phyloP scores from a whole-genome alignment of 805 yeast genomes.

The Ogataea philodendri region DNA sequence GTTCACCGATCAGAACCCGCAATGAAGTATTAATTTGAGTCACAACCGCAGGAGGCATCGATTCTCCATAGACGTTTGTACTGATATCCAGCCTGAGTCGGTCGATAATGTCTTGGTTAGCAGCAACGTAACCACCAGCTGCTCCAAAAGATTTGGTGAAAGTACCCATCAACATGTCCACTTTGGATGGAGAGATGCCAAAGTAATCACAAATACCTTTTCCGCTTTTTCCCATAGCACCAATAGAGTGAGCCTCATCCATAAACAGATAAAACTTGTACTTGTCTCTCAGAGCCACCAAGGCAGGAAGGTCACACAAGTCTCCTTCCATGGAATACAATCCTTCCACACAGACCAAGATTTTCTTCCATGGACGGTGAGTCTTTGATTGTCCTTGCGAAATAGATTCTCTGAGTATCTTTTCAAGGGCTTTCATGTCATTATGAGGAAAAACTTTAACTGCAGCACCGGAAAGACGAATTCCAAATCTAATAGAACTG shows the following conservation, averaged over 20 bases:
- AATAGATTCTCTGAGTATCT: slow-evolving; percentile 75
- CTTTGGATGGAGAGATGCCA: slow-evolving; percentile 66
- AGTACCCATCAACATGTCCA: slow-evolving; percentile 96
- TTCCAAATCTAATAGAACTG: slow-evolving; percentile 93
- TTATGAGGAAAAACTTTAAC: slow-evolving; percentile 92
- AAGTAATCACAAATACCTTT: slow-evolving; percentile 95
- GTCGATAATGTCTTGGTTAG: slow-evolving; percentile 63
- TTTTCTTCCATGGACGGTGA: slow-evolving; percentile 94
- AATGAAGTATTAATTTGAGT: slow-evolving; percentile 83
- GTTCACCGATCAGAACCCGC: slow-evolving; percentile 72
- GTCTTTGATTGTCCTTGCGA: slow-evolving; percentile 93
- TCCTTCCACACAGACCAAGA: slow-evolving; percentile 86
- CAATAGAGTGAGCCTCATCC: slow-evolving; percentile 98
- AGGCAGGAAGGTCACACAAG: slow-evolving; percentile 72
- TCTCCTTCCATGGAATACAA: slow-evolving; percentile 93
- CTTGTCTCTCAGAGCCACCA: slow-evolving; percentile 71
- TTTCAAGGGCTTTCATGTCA: slow-evolving; percentile 78
- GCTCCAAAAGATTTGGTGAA: slow-evolving; percentile 98
- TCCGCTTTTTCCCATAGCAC: slow-evolving; percentile 96
- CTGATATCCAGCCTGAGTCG: slow-evolving; percentile 70
- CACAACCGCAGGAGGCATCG: slow-evolving; percentile 87
- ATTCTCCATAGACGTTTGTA: slow-evolving; percentile 75
- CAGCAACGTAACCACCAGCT: slow-evolving; percentile 97
- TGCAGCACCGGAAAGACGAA: slow-evolving; percentile 87
- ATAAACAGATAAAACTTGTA: slow-evolving; percentile 88